phyloP scores from a whole-genome alignment of 2,329 filamentous ascomycete species.

The Beauveria caledonica region DNA sequence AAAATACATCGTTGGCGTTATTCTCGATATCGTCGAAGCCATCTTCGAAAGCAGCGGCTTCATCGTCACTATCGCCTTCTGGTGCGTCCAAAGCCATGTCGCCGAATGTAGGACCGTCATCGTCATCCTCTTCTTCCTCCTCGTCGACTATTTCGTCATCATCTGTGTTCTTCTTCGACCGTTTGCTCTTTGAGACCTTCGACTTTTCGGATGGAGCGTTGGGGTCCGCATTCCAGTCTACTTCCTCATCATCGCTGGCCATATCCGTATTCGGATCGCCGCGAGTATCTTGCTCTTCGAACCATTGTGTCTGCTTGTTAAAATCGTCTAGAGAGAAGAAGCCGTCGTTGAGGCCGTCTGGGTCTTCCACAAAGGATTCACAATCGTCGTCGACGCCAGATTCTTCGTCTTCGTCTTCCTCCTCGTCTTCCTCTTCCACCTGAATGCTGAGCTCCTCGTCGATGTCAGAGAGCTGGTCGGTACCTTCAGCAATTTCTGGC shows the following conservation, averaged over 20 bases:
- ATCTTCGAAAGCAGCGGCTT: slow-evolving; percentile 43
- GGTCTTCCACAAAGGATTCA: slow-evolving; percentile 60
- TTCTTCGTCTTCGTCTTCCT: slow-evolving; percentile 36
- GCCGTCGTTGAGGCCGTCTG: slow-evolving; percentile 84
- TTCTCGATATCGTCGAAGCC: slow-evolving; percentile 49
- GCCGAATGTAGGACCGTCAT: slow-evolving; percentile 75
- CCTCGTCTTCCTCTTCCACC: slow-evolving; percentile 33
- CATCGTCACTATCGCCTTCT: slow-evolving; percentile 60
- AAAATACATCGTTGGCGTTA: slow-evolving; percentile 85
- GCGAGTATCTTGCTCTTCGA: slow-evolving; percentile 76
- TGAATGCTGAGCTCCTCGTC: slow-evolving; percentile 29
- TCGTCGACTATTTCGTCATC: slow-evolving; percentile 33
- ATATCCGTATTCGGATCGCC: slow-evolving; percentile 67
- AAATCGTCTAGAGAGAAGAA: slow-evolving; percentile 98
- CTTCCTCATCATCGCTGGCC: slow-evolving; percentile 73
- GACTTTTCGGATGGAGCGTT: slow-evolving; percentile 33
- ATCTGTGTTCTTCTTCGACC: slow-evolving; percentile 21
- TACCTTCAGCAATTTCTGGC: slow-evolving; percentile 26
- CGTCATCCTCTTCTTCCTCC: slow-evolving; percentile 60
- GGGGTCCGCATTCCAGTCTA: slow-evolving; percentile 83
- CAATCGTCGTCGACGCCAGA: slow-evolving; percentile 41
- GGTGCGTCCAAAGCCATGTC: slow-evolving; percentile 67
- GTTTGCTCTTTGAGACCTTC: slow-evolving; percentile 13
- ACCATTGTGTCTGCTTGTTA: slow-evolving; percentile 84
- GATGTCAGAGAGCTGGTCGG: slow-evolving; percentile 12